Evolutionary conservation across 2,329 filamentous ascomycete genomes (phyloP).

Genomic region (Neopestalotiopsis rosae): DNA sequence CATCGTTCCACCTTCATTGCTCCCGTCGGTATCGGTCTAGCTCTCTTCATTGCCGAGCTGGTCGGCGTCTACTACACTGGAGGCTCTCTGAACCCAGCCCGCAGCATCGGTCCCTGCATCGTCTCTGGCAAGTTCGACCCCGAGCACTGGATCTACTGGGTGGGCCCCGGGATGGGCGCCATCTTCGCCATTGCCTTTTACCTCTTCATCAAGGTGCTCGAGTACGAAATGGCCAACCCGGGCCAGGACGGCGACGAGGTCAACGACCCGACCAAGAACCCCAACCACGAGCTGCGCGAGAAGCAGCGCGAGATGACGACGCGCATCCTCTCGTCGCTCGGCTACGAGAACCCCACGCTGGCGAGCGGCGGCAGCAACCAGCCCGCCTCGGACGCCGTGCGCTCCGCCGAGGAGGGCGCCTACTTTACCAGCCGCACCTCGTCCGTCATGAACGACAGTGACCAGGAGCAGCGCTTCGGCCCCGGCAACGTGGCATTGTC

Average conservation of each 20-base stretch:
- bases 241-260: slow-evolving; percentile 36
- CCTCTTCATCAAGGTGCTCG: slow-evolving; percentile 45
- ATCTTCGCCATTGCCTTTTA: slow-evolving; percentile 41
- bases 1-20: slow-evolving; percentile 67
- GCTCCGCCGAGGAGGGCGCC: slow-evolving; percentile 21
- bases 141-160: slow-evolving; percentile 50
- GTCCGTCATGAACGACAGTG: slow-evolving; percentile 16
- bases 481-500: slow-evolving; percentile 19
- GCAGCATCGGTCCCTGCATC: slow-evolving; percentile 44
- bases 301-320: slow-evolving; percentile 25
- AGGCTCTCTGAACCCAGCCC: slow-evolving; percentile 45
- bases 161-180: slow-evolving; percentile 43
- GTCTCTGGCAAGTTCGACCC: slow-evolving; percentile 39
- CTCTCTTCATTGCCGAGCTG: slow-evolving; percentile 58
- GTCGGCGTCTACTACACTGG: slow-evolving; percentile 46
- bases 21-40: slow-evolving; percentile 65
- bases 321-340: slow-evolving; percentile 21
- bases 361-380: no score
- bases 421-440: slow-evolving; percentile 18
- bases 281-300: slow-evolving; percentile 25
- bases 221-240: slow-evolving; percentile 44
- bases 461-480: slow-evolving; percentile 6
- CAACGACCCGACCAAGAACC: slow-evolving; percentile 26
- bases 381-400: neutral
- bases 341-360: slow-evolving; percentile 17